These are phyloP conservation scores for Aspergillus luchuensis DNA, from an alignment of 2,329 filamentous ascomycete species.

Conservation along the genomic window DNA sequence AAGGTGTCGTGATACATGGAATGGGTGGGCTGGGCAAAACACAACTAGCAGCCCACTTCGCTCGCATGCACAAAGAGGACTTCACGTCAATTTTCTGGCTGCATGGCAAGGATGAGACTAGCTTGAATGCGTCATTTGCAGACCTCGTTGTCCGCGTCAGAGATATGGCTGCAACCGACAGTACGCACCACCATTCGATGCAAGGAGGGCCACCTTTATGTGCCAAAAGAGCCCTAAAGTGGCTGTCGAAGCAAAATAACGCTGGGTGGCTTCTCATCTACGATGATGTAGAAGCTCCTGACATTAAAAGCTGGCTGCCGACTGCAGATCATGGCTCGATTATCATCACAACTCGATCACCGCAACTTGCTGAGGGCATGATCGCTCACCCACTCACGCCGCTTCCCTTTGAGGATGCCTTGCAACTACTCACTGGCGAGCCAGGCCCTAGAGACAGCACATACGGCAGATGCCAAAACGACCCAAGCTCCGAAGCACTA, in stretches of 20 bases:
- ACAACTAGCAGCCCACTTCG: slow-evolving; percentile 2
- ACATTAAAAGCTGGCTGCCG: too few species aligned
- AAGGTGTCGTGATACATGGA: background rate
- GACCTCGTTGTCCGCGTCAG: background rate
- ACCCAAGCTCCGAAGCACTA: background rate
- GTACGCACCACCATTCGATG: too few species aligned
- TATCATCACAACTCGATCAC: too few species aligned
- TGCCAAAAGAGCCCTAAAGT: background rate
- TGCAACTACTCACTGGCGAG: too few species aligned
- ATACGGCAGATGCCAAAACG: background rate
- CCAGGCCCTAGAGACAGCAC: background rate
- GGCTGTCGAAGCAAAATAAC: background rate
- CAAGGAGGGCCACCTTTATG: background rate
- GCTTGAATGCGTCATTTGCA: background rate
- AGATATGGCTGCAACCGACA: background rate
- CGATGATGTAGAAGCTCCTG: too few species aligned
- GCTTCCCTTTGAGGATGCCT: too few species aligned
- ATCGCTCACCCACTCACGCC: too few species aligned
- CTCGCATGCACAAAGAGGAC: background rate
- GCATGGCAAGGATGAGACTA: background rate
- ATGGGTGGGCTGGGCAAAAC: slow-evolving; percentile 5
- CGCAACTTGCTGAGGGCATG: too few species aligned
- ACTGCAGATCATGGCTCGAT: too few species aligned
- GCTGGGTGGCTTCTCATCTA: too few species aligned
- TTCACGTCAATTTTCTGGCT: slow-evolving; percentile 4